Base-by-base conservation (phyloP, 2,329 filamentous ascomycete genomes). In the Alternaria atra region DNA sequence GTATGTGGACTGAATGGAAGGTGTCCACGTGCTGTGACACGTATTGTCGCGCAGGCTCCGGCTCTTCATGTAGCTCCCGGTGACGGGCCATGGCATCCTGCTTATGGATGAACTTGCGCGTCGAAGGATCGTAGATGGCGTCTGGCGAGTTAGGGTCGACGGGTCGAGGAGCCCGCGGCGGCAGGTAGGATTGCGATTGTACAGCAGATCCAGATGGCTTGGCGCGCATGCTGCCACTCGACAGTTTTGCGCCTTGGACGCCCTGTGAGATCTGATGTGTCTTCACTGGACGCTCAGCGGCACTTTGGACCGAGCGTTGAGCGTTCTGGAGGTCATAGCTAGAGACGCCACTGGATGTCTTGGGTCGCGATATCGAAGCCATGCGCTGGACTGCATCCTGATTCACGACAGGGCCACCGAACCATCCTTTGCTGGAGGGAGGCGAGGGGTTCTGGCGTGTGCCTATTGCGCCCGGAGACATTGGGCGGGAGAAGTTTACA, bases 401-500 rank as follows among this genome's bases (percentile, higher is more conserved):
- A 56, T 78, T 72, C 29, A 74, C 72, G 12, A 80, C 72, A 5
- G 80, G 79, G 7, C 72, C 73, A 30, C 71, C 73, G 50, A 79
- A 80, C 78, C 79, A 81, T 75, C 82, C 65, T 50, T 58, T 70
- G 67, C 35, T 72, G 46, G 47, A 65, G 55, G 56, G 64, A 4
- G 61, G 58, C 40, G 58, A 63, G 30, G 67, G 55, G 35, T 55
- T 64, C 44, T 63, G 60, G 12, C 43, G 39, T 43, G 61, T 35
- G 47, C 55, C 40, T 35, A 59, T 44, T 61, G 68, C 13, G 69
- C 66, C 25, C 12, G 85, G 75, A 52, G 80, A 80, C 64, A 83
- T 85, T 39, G 85, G 85, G 30, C 84, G 80, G 46, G 85, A 87
- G 69, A 86, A 86, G 75, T 87, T 87, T 67, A 85, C 77, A 7